A percentile compares a stretch with the other conserved stretches of the same genome.
phyloP scores from a whole-genome alignment of 805 yeast genomes.

The Metschnikowia vanudenii region DNA sequence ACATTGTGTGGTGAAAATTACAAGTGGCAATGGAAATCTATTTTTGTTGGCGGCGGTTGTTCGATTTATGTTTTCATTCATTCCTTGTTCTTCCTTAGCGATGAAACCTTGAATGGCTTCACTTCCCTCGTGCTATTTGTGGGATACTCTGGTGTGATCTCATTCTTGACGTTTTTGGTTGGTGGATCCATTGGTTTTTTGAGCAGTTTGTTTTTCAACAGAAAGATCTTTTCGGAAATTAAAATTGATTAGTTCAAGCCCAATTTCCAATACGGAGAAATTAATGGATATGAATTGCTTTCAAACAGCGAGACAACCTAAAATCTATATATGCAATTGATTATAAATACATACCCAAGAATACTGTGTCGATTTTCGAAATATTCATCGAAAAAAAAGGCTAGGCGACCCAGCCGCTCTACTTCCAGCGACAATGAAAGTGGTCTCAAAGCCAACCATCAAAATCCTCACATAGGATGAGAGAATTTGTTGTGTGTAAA shows the following conservation, averaged over 20 bases:
- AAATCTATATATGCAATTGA: slow-evolving; percentile 1
- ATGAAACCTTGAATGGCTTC: slow-evolving; percentile 63
- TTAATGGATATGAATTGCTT: background rate
- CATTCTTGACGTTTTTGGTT: slow-evolving; percentile 68
- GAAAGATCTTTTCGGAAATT: slow-evolving; percentile 77
- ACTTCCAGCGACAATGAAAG: too few species aligned
- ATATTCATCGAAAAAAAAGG: too few species aligned
- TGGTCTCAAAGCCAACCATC: slow-evolving; percentile 41
- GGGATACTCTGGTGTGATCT: slow-evolving; percentile 77
- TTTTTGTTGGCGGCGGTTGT: slow-evolving; percentile 86
- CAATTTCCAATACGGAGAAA: background rate
- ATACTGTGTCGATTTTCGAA: too few species aligned
- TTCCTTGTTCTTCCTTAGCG: slow-evolving; percentile 65
- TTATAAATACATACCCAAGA: too few species aligned
- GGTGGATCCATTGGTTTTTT: slow-evolving; percentile 89
- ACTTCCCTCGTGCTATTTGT: slow-evolving; percentile 75
- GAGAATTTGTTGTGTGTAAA: slow-evolving; percentile 22
- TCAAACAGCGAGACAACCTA: background rate
- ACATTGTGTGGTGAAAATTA: slow-evolving; percentile 87
- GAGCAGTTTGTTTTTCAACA: slow-evolving; percentile 68
- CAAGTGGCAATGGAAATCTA: slow-evolving; percentile 96
- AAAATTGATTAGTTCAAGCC: slow-evolving; percentile 63
- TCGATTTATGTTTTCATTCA: slow-evolving; percentile 81
- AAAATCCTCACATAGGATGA: slow-evolving; percentile 30
- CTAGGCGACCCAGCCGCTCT: too few species aligned